Evolutionary conservation across 371 early-diverging fungal species (phyloP).

Genomic region (Syncephalastrum racemosum): DNA sequence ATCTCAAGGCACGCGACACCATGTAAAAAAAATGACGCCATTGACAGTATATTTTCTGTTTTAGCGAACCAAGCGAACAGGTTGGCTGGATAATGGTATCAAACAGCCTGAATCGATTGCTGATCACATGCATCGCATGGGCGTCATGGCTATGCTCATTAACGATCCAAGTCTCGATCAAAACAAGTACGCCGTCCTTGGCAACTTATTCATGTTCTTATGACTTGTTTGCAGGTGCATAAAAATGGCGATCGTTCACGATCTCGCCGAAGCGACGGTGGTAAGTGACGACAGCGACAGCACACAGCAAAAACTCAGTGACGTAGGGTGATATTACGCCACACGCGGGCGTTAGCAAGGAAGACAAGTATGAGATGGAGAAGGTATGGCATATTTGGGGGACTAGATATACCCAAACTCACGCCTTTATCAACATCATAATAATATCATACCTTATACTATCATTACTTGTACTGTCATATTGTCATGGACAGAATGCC

Average conservation of each 20-base stretch:
- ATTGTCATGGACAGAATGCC: slow-evolving; percentile 47
- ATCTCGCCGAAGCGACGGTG: slow-evolving; percentile 87
- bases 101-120: slow-evolving; percentile 80
- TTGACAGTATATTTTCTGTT: not conserved
- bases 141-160: slow-evolving; percentile 79
- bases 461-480: not conserved
- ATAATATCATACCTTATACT: no score
- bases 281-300: slow-evolving; percentile 26
- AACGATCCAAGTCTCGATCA: slow-evolving; percentile 64
- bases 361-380: slow-evolving; percentile 77
- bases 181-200: slow-evolving; percentile 35
- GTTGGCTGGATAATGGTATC: slow-evolving; percentile 81
- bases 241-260: slow-evolving; percentile 91
- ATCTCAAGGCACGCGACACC: slow-evolving; percentile 58
- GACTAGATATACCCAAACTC: no score
- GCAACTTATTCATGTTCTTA: slow-evolving; percentile 1
- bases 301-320: not conserved
- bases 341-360: slow-evolving; percentile 72
- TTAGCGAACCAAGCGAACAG: slow-evolving; percentile 88
- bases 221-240: slow-evolving; percentile 52
- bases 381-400: slow-evolving; percentile 34
- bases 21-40: not conserved
- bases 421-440: no score
- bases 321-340: slow-evolving; percentile 90
- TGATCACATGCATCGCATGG: slow-evolving; percentile 96